These are phyloP conservation scores for Neocatenulostroma microsporum DNA, from an alignment of 2,329 filamentous ascomycete species.

Conservation along the genomic window DNA sequence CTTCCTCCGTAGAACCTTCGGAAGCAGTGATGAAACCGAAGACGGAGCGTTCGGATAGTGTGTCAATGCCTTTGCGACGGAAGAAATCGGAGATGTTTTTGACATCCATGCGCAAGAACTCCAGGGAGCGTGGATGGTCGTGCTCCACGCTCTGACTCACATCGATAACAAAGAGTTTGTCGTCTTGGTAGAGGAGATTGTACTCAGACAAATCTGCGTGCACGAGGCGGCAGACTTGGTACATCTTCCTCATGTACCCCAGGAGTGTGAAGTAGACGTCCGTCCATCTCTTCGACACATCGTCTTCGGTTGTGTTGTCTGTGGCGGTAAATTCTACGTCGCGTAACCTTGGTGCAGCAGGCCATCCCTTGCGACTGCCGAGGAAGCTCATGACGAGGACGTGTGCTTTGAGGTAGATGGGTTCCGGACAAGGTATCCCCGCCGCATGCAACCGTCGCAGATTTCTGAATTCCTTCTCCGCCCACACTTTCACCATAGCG, in stretches of 20 bases:
- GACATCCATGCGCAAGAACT: slow-evolving; percentile 96
- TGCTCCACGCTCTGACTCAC: slow-evolving; percentile 97
- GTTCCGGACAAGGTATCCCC: slow-evolving; percentile 84
- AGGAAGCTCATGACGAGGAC: slow-evolving; percentile 93
- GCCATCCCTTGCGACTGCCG: slow-evolving; percentile 76
- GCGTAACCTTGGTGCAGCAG: slow-evolving; percentile 79
- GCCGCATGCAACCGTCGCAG: slow-evolving; percentile 73
- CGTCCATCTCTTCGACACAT: slow-evolving; percentile 62
- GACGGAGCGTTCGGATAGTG: slow-evolving; percentile 66
- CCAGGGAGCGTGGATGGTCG: slow-evolving; percentile 83
- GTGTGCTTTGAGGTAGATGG: slow-evolving; percentile 81
- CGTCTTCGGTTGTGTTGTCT: slow-evolving; percentile 48
- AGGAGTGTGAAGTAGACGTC: slow-evolving; percentile 74
- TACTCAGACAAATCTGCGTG: slow-evolving; percentile 98
- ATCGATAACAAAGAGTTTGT: slow-evolving; percentile 85
- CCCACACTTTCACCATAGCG: slow-evolving; percentile 98
- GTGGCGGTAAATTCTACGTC: slow-evolving; percentile 62
- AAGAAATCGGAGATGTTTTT: slow-evolving; percentile 97
- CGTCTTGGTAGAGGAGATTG: slow-evolving; percentile 84
- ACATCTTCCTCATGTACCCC: slow-evolving; percentile 84
- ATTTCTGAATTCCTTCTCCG: slow-evolving; percentile 97
- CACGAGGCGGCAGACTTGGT: slow-evolving; percentile 83
- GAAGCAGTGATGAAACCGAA: slow-evolving; percentile 73
- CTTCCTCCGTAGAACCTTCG: slow-evolving; percentile 53
- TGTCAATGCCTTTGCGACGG: slow-evolving; percentile 72